Conservation (phyloP, 805 yeast species). For the Metschnikowia koreensis region DNA sequence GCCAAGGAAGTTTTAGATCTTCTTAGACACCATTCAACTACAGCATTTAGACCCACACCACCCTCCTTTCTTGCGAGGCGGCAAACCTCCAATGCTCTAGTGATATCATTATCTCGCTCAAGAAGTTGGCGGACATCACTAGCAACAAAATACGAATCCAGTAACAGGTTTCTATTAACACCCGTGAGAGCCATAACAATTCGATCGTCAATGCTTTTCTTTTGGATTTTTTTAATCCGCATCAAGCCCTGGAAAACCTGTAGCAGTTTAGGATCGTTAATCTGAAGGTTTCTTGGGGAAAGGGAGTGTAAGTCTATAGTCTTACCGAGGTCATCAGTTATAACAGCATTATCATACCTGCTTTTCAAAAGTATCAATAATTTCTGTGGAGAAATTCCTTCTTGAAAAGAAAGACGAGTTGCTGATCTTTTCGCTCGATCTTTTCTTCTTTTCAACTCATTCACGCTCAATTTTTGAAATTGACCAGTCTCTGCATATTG, state of each 20-base stretch:
- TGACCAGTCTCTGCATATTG: conserved; percentile 31
- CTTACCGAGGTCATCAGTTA: conserved; percentile 27
- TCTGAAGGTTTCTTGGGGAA: conserved; percentile 24
- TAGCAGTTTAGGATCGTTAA: conserved; percentile 21
- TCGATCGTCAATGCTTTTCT: conserved; percentile 38
- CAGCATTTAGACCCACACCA: conserved; percentile 60
- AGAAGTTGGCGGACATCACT: conserved; percentile 54
- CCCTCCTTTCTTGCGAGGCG: conserved; percentile 50
- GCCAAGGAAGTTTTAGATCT: conserved; percentile 47
- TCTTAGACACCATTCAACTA: conserved; percentile 49
- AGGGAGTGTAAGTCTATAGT: conserved; percentile 24
- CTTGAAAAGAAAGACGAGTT: neutral
- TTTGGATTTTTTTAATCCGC: conserved; percentile 23
- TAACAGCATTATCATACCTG: conserved; percentile 27
- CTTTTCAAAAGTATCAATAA: conserved; percentile 29
- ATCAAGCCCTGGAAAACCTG: conserved; percentile 30
- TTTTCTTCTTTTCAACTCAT: conserved; percentile 16
- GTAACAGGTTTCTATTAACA: conserved; percentile 52
- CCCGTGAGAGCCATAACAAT: conserved; percentile 58
- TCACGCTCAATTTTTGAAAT: conserved; percentile 19
- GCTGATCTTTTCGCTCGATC: conserved; percentile 5
- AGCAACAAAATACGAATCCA: conserved; percentile 57
- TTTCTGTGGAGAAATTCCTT: conserved; percentile 17
- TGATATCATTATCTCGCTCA: conserved; percentile 42
- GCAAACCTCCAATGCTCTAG: conserved; percentile 54